Conservation (phyloP, 208 protist genomes). For the Trypanosoma boissoni region DNA sequence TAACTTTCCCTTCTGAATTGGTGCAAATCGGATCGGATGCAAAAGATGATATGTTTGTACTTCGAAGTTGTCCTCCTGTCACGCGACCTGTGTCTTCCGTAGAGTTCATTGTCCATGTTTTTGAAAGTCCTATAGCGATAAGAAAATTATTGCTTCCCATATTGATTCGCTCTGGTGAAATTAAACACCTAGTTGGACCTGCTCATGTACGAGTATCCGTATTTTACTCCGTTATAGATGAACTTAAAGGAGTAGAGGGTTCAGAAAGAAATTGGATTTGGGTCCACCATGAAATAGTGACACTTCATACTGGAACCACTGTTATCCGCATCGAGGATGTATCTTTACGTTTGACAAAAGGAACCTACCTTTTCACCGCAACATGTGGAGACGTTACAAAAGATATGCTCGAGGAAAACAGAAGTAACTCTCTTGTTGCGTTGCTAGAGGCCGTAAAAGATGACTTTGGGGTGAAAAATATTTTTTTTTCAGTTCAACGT, state of each 20-base stretch:
- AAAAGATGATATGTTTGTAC: slow-evolving; percentile 6
- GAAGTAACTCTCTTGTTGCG: slow-evolving; percentile 9
- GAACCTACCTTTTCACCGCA: slow-evolving; percentile 21
- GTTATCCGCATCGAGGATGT: slow-evolving; percentile 13
- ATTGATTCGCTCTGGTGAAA: slow-evolving; percentile 2
- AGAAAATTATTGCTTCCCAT: slow-evolving; percentile 17
- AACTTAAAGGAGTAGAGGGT: background rate
- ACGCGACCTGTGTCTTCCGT: background rate
- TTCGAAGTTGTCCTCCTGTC: slow-evolving; percentile 10
- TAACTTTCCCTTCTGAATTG: background rate
- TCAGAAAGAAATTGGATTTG: slow-evolving; percentile 21
- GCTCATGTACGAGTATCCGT: slow-evolving; percentile 17
- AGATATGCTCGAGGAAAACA: background rate
- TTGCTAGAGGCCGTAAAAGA: slow-evolving; percentile 9
- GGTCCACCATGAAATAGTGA: slow-evolving; percentile 10
- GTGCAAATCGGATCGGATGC: background rate
- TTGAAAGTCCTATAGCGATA: slow-evolving; percentile 20
- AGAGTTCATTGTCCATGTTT: slow-evolving; percentile 24
- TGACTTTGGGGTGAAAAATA: slow-evolving; percentile 14
- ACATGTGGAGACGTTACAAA: slow-evolving; percentile 10
- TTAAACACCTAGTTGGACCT: background rate
- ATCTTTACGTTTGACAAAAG: slow-evolving; percentile 9
- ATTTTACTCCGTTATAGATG: slow-evolving; percentile 18
- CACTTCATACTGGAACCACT: background rate
- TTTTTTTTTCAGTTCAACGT: slow-evolving; percentile 7